Percentiles rank a stretch among this genome's conserved stretches.
Conservation (phyloP, 2,329 filamentous ascomycete genomes). For the Daldinia sp. region DNA sequence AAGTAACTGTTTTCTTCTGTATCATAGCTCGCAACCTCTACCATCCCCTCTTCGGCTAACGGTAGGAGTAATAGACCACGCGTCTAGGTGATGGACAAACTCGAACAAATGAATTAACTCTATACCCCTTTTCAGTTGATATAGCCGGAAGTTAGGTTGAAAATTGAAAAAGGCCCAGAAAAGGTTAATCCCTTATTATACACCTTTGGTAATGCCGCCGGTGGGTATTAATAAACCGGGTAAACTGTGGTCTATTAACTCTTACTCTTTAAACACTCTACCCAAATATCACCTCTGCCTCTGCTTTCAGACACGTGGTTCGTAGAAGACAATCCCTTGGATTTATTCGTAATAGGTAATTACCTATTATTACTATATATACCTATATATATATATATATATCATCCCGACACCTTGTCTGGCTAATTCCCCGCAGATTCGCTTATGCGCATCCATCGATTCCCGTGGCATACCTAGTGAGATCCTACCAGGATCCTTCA, state of each 20-base stretch:
- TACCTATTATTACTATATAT: not conserved
- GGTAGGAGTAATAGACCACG: constrained; percentile 17
- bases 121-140: not conserved
- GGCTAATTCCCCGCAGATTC: constrained; percentile 25
- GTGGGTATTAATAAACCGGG: constrained; percentile 16
- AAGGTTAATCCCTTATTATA: not conserved
- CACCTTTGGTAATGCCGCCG: not conserved
- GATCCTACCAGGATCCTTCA: constrained; percentile 31
- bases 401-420: not conserved
- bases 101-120: not conserved
- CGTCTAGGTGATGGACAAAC: not conserved
- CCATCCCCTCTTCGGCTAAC: constrained; percentile 32
- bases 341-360: not conserved
- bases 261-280: not conserved
- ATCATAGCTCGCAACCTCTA: constrained; percentile 23
- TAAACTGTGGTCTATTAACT: constrained; percentile 20
- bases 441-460: constrained; percentile 15
- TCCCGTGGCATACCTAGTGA: constrained; percentile 27
- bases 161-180: not conserved
- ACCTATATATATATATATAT: not conserved
- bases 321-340: constrained; percentile 4
- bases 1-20: constrained; percentile 26
- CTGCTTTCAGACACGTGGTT: not conserved
- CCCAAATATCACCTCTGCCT: not conserved
- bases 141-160: not conserved